Base-by-base conservation (phyloP, 2,329 filamentous ascomycete species). In the Neofusicoccum umdonicola region DNA sequence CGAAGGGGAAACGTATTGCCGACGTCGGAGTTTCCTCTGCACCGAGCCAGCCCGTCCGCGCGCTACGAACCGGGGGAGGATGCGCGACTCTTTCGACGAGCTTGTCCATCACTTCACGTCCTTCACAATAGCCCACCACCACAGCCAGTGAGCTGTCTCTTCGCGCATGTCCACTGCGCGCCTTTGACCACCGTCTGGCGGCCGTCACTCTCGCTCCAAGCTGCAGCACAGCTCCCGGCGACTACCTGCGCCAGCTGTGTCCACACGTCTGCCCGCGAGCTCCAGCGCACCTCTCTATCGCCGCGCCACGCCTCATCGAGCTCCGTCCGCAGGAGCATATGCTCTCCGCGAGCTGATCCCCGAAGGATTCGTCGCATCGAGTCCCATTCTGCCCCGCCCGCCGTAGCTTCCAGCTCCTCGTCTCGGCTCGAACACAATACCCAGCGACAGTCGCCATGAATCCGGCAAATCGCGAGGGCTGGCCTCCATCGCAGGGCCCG, bases 401-500 rank as follows among this genome's bases (percentile, higher is more conserved):
- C 45, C 58, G 45, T 17, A 12, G 3, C 41, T 9, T 12, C 27
- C n/a, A 45, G 31, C 22, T 37, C 34, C 7, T 27, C 15, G 34
- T 27, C n/a, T 31, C 31, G 22, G 22, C 31, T 31, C 56, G 22
- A n/a, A 57, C 52, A 57, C 35, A 44, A 63, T 31, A 27, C 63
- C 48, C 47, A 34, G 47, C 37, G 37, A 47, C 42, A 37, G 47
- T 60, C 45, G 27, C 34, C 54, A 78, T 78, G 76, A 78, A 78
- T 70, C 72, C 76, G 71, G 71, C 74, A 67, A 75, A 76, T 72
- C 76, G 76, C 69, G 76, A 78, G 68, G 75, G 73, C 67, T 78
- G 76, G 76, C 75, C 74, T 62, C 72, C 73, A 67, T 68, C 80
- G 50, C 84, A 85, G 69, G 76, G 80, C 63, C 73, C 78, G 52